Percentiles rank a stretch among this genome's conserved stretches.
Evolutionary conservation across 345 rosid species (phyloP).

Genomic region (Camelina neglecta): DNA sequence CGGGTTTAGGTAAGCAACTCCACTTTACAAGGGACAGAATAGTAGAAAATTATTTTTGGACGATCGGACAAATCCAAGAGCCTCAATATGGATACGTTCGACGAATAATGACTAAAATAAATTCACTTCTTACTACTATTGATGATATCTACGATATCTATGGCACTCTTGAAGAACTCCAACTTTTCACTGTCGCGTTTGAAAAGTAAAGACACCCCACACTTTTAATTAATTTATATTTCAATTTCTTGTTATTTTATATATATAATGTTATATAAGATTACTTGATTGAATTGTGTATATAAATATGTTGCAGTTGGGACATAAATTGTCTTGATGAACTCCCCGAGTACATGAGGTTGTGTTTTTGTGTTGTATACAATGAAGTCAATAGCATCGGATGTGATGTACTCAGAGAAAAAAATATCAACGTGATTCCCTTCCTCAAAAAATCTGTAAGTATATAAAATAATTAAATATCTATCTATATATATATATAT

Average conservation of each 20-base stretch:
- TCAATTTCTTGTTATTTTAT: background rate
- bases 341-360: constrained; percentile 48
- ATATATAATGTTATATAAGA: no score
- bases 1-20: constrained; percentile 39
- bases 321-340: constrained; percentile 31
- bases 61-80: constrained; percentile 38
- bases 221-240: background rate
- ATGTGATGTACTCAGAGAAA: constrained; percentile 22
- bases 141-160: constrained; percentile 55
- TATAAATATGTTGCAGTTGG: constrained; percentile 38
- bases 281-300: background rate
- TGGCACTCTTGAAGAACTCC: constrained; percentile 56
- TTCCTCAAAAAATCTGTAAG: constrained; percentile 47
- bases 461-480: background rate
- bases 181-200: constrained; percentile 43
- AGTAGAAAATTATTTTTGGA: constrained; percentile 53
- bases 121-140: constrained; percentile 28
- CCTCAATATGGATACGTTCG: constrained; percentile 43
- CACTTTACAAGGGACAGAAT: constrained; percentile 49
- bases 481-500: no score
- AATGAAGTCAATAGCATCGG: constrained; percentile 44
- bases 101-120: constrained; percentile 37
- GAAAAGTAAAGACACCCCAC: constrained; percentile 38
- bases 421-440: constrained; percentile 24
- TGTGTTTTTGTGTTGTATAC: constrained; percentile 39